phyloP scores from a whole-genome alignment of 352 stramenopile genomes.

The Phytopythium montanum region DNA sequence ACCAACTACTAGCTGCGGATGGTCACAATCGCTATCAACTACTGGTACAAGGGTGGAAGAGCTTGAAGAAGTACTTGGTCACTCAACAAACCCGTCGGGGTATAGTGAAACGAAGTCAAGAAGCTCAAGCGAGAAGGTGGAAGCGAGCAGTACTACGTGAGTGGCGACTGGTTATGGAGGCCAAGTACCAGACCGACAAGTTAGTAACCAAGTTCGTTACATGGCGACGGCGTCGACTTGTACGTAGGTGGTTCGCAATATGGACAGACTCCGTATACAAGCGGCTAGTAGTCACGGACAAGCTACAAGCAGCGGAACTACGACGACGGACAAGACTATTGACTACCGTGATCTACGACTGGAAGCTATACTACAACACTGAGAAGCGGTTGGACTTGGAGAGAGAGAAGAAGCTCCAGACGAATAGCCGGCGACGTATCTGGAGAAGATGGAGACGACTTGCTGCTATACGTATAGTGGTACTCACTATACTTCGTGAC shows the following conservation, averaged over 20 bases:
- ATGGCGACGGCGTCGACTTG: slow-evolving; percentile 10
- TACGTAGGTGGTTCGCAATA: slow-evolving; percentile 10
- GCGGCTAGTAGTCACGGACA: not conserved
- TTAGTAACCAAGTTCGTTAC: slow-evolving; percentile 8
- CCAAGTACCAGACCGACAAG: slow-evolving; percentile 10
- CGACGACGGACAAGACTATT: not conserved
- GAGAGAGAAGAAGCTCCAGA: not conserved
- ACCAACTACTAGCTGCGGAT: not conserved
- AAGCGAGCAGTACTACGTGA: not conserved
- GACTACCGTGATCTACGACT: not conserved
- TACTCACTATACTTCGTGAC: not conserved
- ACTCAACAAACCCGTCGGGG: not conserved
- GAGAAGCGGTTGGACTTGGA: not conserved
- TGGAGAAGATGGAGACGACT: slow-evolving; percentile 1
- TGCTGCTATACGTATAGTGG: slow-evolving; percentile 3
- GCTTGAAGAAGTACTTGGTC: slow-evolving; percentile 1
- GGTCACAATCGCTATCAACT: slow-evolving; percentile 11
- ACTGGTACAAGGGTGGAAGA: slow-evolving; percentile 9
- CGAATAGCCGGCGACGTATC: not conserved
- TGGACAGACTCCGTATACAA: slow-evolving; percentile 18
- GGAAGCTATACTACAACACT: not conserved
- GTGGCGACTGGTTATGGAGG: slow-evolving; percentile 10
- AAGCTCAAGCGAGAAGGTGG: not conserved
- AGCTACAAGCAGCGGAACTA: not conserved
- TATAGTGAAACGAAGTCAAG: not conserved